Base-by-base conservation (phyloP, 2,329 filamentous ascomycete genomes). In the Nothophaeocryptopus gaeumannii region DNA sequence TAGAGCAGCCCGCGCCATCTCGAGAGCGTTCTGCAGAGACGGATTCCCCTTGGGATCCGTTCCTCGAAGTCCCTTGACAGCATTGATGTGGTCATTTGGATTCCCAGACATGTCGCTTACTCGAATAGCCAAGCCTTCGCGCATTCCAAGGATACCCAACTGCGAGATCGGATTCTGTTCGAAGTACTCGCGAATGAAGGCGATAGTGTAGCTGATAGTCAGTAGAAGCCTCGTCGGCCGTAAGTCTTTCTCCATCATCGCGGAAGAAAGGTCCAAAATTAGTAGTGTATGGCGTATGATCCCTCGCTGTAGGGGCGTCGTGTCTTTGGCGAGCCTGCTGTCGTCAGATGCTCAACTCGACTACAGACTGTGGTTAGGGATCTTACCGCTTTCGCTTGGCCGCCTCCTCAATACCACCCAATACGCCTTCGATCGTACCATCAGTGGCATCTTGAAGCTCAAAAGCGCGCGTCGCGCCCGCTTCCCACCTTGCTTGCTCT, bases 111-210 rank as follows among this genome's bases (percentile, higher is more conserved):
- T 85, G 65, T 96, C 89, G 65, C 87, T 93, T 56, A 99, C 81
- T 34, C 88, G 78, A 16, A 95, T 77, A 2, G 91, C 91, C 12
- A 97, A 77, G 12, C 93, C 93, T 67, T 97, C 93, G 54, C 88
- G 83, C 88, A 97, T 96, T 43, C 88, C 92, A 34, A 99, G 77
- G 29, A 99, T 86, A 16, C 88, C 91, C 49, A 99, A 81, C 72
- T 99, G 93, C 8, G 90, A 95, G 59, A 99, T 97, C 9, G 93
- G 93, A 64, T 99, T 99, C 71, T 99, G 93, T 71, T 97, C 93
- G 67, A 97, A 99, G 72, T 89, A 99, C 69, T 96, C 92, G 51
- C 85, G 81, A 41, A 97, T 86, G 70, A 97, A 99, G 50, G 90
- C 86, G 56, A 86, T 82, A 12, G 90, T 86, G 70, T 90, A 95